Conservation (phyloP, 2,329 filamentous ascomycete genomes). For the Neofusicoccum sp. region DNA sequence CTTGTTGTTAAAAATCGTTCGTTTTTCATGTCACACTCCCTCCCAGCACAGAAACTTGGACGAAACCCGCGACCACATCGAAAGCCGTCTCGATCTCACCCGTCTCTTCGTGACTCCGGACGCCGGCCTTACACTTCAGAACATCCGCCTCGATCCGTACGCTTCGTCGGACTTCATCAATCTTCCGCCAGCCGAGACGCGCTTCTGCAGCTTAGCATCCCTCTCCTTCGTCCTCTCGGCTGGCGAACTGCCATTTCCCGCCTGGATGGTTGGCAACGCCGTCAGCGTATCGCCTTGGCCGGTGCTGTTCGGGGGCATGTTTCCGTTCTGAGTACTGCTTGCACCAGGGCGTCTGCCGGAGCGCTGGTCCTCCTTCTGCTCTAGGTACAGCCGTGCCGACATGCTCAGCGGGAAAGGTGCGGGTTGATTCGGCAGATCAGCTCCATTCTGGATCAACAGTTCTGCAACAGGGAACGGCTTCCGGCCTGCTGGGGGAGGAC, state of each 20-base stretch:
- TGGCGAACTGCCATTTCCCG: conserved; percentile 40
- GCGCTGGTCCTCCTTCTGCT: conserved; percentile 63
- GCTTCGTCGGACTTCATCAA: conserved; percentile 41
- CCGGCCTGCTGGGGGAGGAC: conserved; percentile 41
- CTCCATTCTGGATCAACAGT: conserved; percentile 88
- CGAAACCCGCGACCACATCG: neutral
- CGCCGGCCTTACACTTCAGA: conserved; percentile 16
- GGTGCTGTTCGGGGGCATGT: conserved; percentile 21
- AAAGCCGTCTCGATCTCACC: neutral
- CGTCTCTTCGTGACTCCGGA: conserved; percentile 1
- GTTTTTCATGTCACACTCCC: neutral
- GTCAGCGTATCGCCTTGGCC: conserved; percentile 57
- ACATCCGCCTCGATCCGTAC: conserved; percentile 27
- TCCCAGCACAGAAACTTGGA: neutral
- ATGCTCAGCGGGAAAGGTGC: conserved; percentile 81
- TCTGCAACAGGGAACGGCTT: conserved; percentile 84
- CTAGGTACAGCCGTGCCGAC: conserved; percentile 78
- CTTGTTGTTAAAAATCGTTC: neutral
- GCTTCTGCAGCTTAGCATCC: conserved; percentile 38
- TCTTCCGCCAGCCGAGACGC: conserved; percentile 41
- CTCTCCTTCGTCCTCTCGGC: conserved; percentile 37
- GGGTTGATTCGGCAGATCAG: conserved; percentile 72
- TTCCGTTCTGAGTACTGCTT: neutral
- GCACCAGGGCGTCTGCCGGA: conserved; percentile 28
- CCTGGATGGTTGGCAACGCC: conserved; percentile 56